Conservation (phyloP, 768 basidiomycete species). For the Scleroderma citrinum region DNA sequence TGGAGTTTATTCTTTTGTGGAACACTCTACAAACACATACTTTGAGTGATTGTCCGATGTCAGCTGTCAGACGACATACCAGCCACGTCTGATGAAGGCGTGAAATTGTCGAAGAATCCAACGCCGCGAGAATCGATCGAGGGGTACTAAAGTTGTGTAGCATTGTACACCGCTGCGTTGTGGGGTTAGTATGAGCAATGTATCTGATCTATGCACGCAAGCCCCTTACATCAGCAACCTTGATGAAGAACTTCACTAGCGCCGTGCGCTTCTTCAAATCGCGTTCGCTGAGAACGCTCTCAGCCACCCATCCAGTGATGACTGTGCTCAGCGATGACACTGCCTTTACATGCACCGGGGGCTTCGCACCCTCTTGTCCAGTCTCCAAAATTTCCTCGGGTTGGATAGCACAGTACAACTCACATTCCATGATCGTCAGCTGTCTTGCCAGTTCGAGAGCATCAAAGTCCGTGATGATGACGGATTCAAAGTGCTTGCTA, state of each 20-base stretch:
- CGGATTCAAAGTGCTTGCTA: slow-evolving; percentile 53
- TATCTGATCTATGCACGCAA: too few species aligned
- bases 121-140: slow-evolving; percentile 86
- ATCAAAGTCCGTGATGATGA: slow-evolving; percentile 88
- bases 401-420: slow-evolving; percentile 77
- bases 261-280: slow-evolving; percentile 79
- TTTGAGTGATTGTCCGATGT: background rate
- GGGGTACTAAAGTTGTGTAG: slow-evolving; percentile 90
- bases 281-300: slow-evolving; percentile 85
- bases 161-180: slow-evolving; percentile 67
- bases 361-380: slow-evolving; percentile 62
- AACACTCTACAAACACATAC: slow-evolving; percentile 52
- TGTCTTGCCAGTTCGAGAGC: slow-evolving; percentile 89
- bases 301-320: slow-evolving; percentile 94
- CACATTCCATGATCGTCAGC: slow-evolving; percentile 89
- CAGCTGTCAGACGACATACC: slow-evolving; percentile 42
- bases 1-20: slow-evolving; percentile 79
- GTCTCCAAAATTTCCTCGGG: slow-evolving; percentile 87
- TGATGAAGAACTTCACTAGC: slow-evolving; percentile 89
- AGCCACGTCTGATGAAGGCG: slow-evolving; percentile 91
- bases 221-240: slow-evolving; percentile 76
- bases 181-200: slow-evolving; percentile 4
- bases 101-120: slow-evolving; percentile 93
- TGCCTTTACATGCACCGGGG: slow-evolving; percentile 69
- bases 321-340: slow-evolving; percentile 86